Conservation (phyloP, 2,329 filamentous ascomycete species). For the Neofusicoccum parvum region DNA sequence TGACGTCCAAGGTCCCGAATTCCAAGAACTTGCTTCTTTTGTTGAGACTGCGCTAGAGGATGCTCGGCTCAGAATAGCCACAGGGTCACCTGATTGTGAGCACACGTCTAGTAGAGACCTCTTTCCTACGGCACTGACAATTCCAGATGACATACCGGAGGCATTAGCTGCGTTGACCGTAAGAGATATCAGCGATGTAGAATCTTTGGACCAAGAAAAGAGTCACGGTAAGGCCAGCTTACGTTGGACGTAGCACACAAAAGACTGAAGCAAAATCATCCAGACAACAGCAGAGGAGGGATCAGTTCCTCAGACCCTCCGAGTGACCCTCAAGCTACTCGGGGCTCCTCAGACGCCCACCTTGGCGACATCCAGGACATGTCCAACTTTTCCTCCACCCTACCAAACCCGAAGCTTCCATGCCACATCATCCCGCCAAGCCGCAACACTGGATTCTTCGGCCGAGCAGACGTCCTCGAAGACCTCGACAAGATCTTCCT, state of each 20-base stretch:
- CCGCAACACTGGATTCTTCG: background rate
- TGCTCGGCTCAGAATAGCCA: background rate
- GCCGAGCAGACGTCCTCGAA: background rate
- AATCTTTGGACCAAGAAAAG: background rate
- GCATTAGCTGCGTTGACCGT: background rate
- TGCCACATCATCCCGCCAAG: background rate
- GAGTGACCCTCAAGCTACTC: background rate
- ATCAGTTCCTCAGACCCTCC: background rate
- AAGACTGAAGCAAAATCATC: too few relatives aligned
- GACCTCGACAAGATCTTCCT: background rate
- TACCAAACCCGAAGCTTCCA: background rate
- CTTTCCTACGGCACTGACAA: background rate
- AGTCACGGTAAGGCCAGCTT: background rate
- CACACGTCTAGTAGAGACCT: background rate
- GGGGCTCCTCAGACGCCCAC: background rate
- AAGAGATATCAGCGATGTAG: background rate
- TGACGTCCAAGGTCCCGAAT: background rate
- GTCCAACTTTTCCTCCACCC: background rate
- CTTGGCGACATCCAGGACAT: background rate
- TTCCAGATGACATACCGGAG: background rate
- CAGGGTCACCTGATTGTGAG: background rate
- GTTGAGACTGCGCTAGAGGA: background rate
- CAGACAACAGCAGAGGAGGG: background rate
- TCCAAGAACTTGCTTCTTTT: background rate
- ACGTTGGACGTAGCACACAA: too few relatives aligned